Conservation (phyloP, 345 rosid species). For the Linum usitatissimum region DNA sequence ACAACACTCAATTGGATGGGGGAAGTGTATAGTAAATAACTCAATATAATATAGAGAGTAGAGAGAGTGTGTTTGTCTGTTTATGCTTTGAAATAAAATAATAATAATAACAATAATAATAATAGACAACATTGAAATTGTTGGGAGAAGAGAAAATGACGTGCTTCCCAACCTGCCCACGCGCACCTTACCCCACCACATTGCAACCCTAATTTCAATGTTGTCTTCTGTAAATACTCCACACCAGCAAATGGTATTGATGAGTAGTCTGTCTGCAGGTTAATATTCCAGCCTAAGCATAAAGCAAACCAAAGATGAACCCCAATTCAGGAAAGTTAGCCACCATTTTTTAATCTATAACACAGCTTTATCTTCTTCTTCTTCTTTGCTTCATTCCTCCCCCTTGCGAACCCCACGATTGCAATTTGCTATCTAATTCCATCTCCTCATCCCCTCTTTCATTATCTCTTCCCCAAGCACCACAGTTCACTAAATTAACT, state of each 20-base stretch:
- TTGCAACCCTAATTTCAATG: constrained; percentile 26
- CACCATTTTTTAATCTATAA: no score
- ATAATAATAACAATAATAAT: neutral
- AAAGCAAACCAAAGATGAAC: no score
- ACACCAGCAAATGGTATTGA: no score
- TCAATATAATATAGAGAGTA: no score
- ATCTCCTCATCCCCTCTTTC: neutral
- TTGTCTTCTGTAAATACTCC: neutral
- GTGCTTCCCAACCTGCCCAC: constrained; percentile 42
- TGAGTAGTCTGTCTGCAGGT: neutral
- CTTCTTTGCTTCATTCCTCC: neutral
- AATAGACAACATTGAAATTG: constrained; percentile 13
- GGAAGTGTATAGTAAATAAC: no score
- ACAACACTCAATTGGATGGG: no score
- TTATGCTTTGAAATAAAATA: neutral
- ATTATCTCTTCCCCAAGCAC: no score
- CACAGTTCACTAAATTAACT: no score
- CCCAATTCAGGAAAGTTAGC: no score
- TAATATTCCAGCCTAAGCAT: no score
- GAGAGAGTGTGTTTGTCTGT: neutral
- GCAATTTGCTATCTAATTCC: neutral
- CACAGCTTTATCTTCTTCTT: neutral
- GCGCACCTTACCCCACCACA: constrained; percentile 40
- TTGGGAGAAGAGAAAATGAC: constrained; percentile 35
- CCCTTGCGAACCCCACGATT: no score